A percentile compares a stretch with the other conserved stretches of the same genome.
phyloP scores from a whole-genome alignment of 306 rosid genomes.

The Vachellia collinsii region DNA sequence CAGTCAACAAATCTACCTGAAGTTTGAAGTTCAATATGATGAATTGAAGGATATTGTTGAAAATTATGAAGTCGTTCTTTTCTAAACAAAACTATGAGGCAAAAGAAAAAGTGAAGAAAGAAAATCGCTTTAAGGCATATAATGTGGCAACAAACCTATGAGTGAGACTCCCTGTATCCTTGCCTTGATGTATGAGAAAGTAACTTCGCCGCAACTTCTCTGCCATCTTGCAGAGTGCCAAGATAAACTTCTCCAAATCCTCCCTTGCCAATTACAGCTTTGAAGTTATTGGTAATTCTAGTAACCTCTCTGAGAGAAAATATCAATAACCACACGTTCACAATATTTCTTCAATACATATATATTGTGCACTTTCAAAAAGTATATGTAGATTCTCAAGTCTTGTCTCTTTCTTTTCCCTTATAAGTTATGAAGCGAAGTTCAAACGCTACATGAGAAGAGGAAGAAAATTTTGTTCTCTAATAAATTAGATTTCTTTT shows the following conservation, averaged over 20 bases:
- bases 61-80: background rate
- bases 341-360: no score
- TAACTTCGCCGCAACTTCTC: constrained; percentile 42
- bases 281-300: constrained; percentile 35
- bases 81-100: background rate
- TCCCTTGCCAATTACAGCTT: constrained; percentile 44
- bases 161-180: constrained; percentile 43
- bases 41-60: background rate
- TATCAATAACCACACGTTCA: no score
- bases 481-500: background rate
- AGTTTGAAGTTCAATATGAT: background rate
- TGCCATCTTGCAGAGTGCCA: constrained; percentile 29
- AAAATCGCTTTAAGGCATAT: background rate
- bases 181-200: constrained; percentile 38
- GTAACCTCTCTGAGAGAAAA: constrained; percentile 15
- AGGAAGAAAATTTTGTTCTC: background rate
- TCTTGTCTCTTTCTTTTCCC: no score
- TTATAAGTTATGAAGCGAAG: no score
- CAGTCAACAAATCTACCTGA: constrained; percentile 52
- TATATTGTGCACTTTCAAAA: no score
- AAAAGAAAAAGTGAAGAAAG: background rate
- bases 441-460: background rate
- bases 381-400: no score
- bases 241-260: constrained; percentile 56
- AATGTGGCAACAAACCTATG: constrained; percentile 17